Conservation (phyloP, 1,139 yeast genomes). For the Lodderomyces parapsilosis region DNA sequence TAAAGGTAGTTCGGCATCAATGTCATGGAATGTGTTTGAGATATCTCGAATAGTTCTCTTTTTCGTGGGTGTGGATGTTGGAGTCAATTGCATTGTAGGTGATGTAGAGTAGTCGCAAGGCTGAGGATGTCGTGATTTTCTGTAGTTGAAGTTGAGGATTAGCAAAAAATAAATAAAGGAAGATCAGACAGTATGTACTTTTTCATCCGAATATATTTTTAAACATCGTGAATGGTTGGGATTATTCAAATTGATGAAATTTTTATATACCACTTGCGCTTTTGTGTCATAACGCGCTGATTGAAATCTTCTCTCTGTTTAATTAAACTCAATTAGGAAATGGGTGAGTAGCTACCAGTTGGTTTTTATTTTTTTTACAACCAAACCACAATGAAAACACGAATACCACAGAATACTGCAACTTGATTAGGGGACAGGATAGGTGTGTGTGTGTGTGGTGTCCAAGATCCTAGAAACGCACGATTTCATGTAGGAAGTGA, state of each 20-base stretch:
- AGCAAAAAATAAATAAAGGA: no score
- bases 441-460: no score
- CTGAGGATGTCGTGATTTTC: not conserved
- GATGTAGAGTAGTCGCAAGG: not conserved
- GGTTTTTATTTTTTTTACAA: not conserved
- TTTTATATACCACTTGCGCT: not conserved
- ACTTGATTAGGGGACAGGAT: no score
- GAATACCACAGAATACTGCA: no score
- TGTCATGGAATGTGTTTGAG: constrained; percentile 9
- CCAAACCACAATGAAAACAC: no score
- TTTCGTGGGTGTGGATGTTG: constrained; percentile 13
- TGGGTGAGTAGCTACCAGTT: not conserved
- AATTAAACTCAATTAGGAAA: not conserved
- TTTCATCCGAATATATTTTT: no score
- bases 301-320: not conserved
- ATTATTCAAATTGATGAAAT: not conserved
- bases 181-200: no score
- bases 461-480: no score
- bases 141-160: no score
- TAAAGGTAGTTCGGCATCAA: constrained; percentile 4
- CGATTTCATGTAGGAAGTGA: no score
- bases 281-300: not conserved
- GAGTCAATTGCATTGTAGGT: constrained; percentile 3
- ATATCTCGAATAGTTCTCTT: constrained; percentile 14
- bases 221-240: no score